phyloP scores from a whole-genome alignment of 805 yeast species.

The Saccharomycopsis sp. region DNA sequence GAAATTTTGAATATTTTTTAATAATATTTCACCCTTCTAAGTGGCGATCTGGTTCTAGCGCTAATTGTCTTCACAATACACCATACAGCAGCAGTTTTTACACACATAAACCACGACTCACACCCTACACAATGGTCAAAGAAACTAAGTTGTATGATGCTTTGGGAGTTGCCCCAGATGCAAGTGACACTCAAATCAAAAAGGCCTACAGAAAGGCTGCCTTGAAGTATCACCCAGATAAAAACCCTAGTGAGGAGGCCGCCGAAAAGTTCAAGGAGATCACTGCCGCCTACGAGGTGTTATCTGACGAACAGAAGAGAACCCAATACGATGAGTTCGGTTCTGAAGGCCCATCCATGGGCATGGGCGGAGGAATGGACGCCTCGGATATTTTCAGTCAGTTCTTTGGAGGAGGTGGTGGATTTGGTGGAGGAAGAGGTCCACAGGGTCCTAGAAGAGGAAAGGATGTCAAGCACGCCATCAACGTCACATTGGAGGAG shows the following conservation, averaged over 20 bases:
- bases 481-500: constrained; percentile 84
- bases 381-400: constrained; percentile 74
- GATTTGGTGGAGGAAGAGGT: constrained; percentile 55
- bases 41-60: too few species aligned
- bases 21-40: too few species aligned
- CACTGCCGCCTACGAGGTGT: constrained; percentile 81
- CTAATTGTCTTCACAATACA: too few species aligned
- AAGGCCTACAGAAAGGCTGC: constrained; percentile 81
- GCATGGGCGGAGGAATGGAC: constrained; percentile 62
- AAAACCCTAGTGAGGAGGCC: constrained; percentile 80
- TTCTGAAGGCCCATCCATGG: constrained; percentile 83
- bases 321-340: constrained; percentile 85
- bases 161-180: constrained; percentile 64
- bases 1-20: background rate
- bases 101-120: too few species aligned
- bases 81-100: too few species aligned
- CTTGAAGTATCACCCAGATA: constrained; percentile 77
- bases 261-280: constrained; percentile 93
- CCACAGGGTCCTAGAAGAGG: constrained; percentile 84
- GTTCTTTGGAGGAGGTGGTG: constrained; percentile 59
- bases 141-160: constrained; percentile 73
- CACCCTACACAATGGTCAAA: constrained; percentile 65
- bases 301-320: constrained; percentile 84
- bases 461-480: constrained; percentile 84
- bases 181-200: constrained; percentile 65